phyloP scores from a whole-genome alignment of 1,139 yeast genomes.

The Hemisphaericaspora lyxosophila region DNA sequence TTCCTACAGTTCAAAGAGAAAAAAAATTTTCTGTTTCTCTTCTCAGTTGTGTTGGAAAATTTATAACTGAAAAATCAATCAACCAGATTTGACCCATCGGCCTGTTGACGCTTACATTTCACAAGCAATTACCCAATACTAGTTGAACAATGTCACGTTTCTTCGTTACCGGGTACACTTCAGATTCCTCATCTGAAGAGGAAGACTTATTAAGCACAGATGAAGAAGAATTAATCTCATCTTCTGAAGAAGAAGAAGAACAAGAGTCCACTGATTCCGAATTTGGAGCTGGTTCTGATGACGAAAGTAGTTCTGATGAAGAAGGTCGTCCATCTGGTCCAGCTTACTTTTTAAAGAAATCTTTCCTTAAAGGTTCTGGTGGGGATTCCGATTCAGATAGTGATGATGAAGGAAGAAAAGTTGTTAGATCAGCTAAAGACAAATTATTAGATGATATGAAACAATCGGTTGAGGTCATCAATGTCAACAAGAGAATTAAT shows the following conservation, averaged over 20 bases:
- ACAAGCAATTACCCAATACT: not conserved
- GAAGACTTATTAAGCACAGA: conserved; percentile 72
- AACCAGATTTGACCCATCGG: too few relatives aligned
- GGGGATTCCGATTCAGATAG: conserved; percentile 55
- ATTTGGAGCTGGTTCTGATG: conserved; percentile 40
- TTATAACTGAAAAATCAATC: not conserved
- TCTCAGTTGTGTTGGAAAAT: not conserved
- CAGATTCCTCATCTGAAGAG: conserved; percentile 71
- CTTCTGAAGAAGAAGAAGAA: conserved; percentile 39
- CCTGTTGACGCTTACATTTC: not conserved
- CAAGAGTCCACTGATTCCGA: conserved; percentile 40
- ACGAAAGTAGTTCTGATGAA: conserved; percentile 41
- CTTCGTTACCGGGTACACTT: conserved; percentile 64
- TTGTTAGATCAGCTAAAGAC: conserved; percentile 91
- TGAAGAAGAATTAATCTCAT: conserved; percentile 59
- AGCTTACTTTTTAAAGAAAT: conserved; percentile 56
- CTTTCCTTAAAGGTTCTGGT: conserved; percentile 50
- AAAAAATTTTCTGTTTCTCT: not conserved
- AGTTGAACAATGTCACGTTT: conserved; percentile 58
- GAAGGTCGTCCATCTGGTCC: conserved; percentile 52
- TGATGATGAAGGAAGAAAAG: conserved; percentile 73
- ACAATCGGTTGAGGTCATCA: conserved; percentile 64
- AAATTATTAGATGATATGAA: conserved; percentile 87
- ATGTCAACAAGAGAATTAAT: conserved; percentile 64
- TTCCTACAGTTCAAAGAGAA: too few relatives aligned